Evolutionary conservation across 73 alveolate species (phyloP), one percentile per base, ranked within the genome.

Genomic region (Stentor roeselii): DNA sequence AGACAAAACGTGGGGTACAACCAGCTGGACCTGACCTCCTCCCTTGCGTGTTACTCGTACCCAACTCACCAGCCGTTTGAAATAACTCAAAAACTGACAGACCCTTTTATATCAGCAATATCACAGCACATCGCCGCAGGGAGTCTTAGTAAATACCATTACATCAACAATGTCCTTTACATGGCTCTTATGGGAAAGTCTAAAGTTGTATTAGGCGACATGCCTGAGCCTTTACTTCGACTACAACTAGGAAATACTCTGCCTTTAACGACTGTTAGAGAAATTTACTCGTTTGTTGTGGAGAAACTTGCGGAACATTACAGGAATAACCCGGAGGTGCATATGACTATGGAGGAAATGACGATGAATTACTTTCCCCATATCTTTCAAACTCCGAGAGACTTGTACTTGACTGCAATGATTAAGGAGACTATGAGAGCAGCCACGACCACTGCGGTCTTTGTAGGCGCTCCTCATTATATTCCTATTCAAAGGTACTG

Each of bases 131-230:
- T 95, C 82, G 93, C 93, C 31, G 92, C 95, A 59, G 94, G 90
- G 60, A 86, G 87, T 37, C 93, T 93, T 89, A 84, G 95, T 59
- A 94, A 94, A 36, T 95, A 93, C 61, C 89, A 88, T 60, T 94
- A 93, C 60, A 91, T 95, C 74, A 95, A 95, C 86, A 86, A 90
- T 40, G 75, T 84, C 34, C 83, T 93, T 21, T 95, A 91, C 60
- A 91, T 91, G 60, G 97, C 94, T 21, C 89, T 95, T 21, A 95
- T 95, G 99, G 99, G 99, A 30, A 95, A 95, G 78, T 90, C 92
- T 59, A 95, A 91, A 84, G 95, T 95, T n/a, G 32, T 95, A 35
- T 86, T 95, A 40, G 97, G 97, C 37, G 99, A 91, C 60, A 95
- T 95, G 99, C 99, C 99, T 3, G 99, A 95, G 42, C 86, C 87